Conservation (phyloP, 352 stramenopile species). For the Phytophthora pini region DNA sequence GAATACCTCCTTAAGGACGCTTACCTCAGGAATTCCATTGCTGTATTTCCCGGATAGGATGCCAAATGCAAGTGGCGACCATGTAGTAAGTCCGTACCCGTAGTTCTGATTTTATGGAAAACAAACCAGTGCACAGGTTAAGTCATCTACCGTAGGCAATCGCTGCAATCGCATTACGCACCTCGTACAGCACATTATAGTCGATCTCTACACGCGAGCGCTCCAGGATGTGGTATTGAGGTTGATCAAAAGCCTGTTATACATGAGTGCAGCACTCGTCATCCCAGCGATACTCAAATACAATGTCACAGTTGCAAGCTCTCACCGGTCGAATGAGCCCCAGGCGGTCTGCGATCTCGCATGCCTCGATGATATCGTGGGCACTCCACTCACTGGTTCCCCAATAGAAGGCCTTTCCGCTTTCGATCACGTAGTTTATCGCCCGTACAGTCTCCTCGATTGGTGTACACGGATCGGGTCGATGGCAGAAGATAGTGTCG, state of each 20-base stretch:
- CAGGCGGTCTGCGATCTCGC: slow-evolving; percentile 52
- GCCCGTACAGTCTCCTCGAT: slow-evolving; percentile 66
- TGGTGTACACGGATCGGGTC: slow-evolving; percentile 50
- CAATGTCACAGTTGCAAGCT: not conserved
- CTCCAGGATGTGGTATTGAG: slow-evolving; percentile 76
- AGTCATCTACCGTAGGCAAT: no score
- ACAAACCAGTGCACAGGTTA: no score
- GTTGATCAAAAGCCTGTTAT: slow-evolving; percentile 58
- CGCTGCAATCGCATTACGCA: not conserved
- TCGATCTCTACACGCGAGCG: slow-evolving; percentile 70
- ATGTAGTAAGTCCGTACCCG: slow-evolving; percentile 72
- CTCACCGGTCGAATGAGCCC: slow-evolving; percentile 44
- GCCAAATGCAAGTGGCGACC: slow-evolving; percentile 66
- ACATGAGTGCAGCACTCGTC: slow-evolving; percentile 9
- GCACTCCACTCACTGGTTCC: slow-evolving; percentile 73
- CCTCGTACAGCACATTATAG: slow-evolving; percentile 63
- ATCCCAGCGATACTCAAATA: not conserved
- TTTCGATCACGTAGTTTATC: slow-evolving; percentile 66
- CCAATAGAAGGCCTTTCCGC: slow-evolving; percentile 70
- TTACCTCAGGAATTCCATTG: slow-evolving; percentile 52
- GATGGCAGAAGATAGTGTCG: slow-evolving; percentile 62
- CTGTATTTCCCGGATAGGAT: slow-evolving; percentile 82
- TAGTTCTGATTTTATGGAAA: slow-evolving; percentile 41
- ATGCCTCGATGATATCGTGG: slow-evolving; percentile 66
- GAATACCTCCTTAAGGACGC: not conserved